Base-by-base conservation (phyloP, 2,329 filamentous ascomycete species). In the Magnaporthiopsis poae region DNA sequence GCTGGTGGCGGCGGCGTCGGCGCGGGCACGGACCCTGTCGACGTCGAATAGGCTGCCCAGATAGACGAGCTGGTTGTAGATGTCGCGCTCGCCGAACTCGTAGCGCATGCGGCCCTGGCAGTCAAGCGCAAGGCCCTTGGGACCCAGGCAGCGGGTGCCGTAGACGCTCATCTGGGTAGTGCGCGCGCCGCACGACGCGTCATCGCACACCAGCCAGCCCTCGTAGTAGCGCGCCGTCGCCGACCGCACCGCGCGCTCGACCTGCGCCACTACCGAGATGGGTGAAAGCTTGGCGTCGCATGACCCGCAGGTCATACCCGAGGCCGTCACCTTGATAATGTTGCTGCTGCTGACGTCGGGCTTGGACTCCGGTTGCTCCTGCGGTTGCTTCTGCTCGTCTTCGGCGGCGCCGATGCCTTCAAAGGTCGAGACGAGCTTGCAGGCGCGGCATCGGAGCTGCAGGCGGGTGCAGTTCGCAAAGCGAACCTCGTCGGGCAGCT, bases 41-140 rank as follows among this genome's bases (percentile, higher is more conserved):
- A 96, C 90, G 77, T 99, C 93, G 82, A 92, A 99, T 66, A 98
- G 78, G 63, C 84, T 84, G 36, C 90, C 85, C 75, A 93, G 90
- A 79, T 96, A 99, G 66, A 98, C 80, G 60, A 99, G 82, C 78
- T 99, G 95, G 76, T 96, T 98, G 80, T 97, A 98, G 68, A 98
- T 84, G 73, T 90, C 89, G 78, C 95, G 94, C 79, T 98, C 95
- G 0, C 85, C 83, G 73, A 91, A 89, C 78, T 96, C 92, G 75
- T 93, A 97, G 29, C 85, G 81, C 93, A 99, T 98, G 64, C 86
- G 86, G 27, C 95, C 95, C 4, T 88, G 80, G 75, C 95, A 99
- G 66, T 92, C 93, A 66, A 88, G 85, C 0, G 90, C 94, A 3
- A 95, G 87, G 1, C 93, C 92, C 71, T 88, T 89, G 21, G 94